Evolutionary conservation across 2,329 filamentous ascomycete species (phyloP), one percentile per base, ranked within the genome.

Genomic region (Fusarium sp.): DNA sequence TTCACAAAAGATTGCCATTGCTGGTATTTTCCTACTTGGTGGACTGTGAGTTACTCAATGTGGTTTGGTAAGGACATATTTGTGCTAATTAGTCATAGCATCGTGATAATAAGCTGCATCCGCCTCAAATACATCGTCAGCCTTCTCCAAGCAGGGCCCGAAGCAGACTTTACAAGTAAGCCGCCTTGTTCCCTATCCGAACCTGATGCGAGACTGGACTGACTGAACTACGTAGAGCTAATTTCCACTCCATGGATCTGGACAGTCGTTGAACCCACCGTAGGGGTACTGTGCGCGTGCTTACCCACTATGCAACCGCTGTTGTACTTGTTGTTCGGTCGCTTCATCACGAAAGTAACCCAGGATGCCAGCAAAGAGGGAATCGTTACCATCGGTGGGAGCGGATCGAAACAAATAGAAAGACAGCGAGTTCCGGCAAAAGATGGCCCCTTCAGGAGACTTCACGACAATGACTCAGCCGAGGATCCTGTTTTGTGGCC

Each of bases 401-500:
- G 19, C 21, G 55, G 47, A 0, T n/a, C 58, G 4, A 63, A 39
- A 5, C 34, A 38, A 6, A 7, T 34, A 7, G 43, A 42, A 4
- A 46, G 24, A 9, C 45, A 46, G 14, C 17, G 34, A 6, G 17
- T 6, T 0, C 34, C 57, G 8, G 21, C 11, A 1, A 55, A 55
- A 5, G 55, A 60, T 22, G 46, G 59, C 1, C 46, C 55, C 0
- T 63, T 63, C 6, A 44, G 49, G 8, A 21, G 47, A 19, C 19
- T 63, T 0, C 57, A 63, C 2, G 60, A 55, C 5, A 63, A 63
- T 1, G 57, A 63, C 14, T 62, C 60, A 0, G 57, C 57, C 1
- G 57, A 63, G 13, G 57, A 63, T 2, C 57, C 57, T 4, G 57
- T 63, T 10, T 5, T 62, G 7, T 63, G 57, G 57, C 57, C 60